Evolutionary conservation across 495 filamentous ascomycete species (phyloP).

Genomic region (Stereocaulon alpinum): DNA sequence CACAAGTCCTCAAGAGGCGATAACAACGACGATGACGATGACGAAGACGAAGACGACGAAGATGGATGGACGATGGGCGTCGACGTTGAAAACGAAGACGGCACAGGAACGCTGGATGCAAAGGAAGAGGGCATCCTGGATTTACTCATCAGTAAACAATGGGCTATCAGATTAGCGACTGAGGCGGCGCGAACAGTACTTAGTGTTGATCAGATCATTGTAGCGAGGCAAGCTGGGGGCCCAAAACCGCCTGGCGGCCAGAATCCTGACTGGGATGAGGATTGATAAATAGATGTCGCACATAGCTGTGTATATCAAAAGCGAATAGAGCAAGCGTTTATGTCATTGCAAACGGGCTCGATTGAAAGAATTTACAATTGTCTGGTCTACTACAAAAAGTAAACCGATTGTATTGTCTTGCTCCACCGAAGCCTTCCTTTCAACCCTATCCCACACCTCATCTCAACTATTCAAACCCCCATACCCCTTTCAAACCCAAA

Average conservation of each 20-base stretch:
- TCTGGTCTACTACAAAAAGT: too few relatives aligned
- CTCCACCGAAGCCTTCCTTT: too few relatives aligned
- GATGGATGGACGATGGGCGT: slow-evolving; percentile 84
- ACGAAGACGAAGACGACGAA: slow-evolving; percentile 42
- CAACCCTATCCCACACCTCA: too few relatives aligned
- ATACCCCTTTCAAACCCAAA: too few relatives aligned
- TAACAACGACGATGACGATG: slow-evolving; percentile 31
- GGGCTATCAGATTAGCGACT: slow-evolving; percentile 93
- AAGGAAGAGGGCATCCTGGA: slow-evolving; percentile 88
- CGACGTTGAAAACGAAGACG: slow-evolving; percentile 79
- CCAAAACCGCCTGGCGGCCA: slow-evolving; percentile 76
- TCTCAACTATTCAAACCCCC: too few relatives aligned
- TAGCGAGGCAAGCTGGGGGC: slow-evolving; percentile 91
- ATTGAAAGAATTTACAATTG: too few relatives aligned
- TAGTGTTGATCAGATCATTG: slow-evolving; percentile 98
- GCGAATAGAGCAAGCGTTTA: slow-evolving; percentile 2
- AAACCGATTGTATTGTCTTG: too few relatives aligned
- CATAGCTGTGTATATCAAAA: slow-evolving; percentile 4
- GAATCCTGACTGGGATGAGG: slow-evolving; percentile 98
- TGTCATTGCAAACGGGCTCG: background rate
- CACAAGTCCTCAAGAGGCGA: slow-evolving; percentile 45
- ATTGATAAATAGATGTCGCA: slow-evolving; percentile 34
- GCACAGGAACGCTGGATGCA: slow-evolving; percentile 73
- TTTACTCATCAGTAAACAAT: slow-evolving; percentile 79
- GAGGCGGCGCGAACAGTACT: slow-evolving; percentile 90